Evolutionary conservation across 768 basidiomycete genomes (phyloP), one percentile per base, ranked within the genome.

Genomic region (Arthromyces matolae): DNA sequence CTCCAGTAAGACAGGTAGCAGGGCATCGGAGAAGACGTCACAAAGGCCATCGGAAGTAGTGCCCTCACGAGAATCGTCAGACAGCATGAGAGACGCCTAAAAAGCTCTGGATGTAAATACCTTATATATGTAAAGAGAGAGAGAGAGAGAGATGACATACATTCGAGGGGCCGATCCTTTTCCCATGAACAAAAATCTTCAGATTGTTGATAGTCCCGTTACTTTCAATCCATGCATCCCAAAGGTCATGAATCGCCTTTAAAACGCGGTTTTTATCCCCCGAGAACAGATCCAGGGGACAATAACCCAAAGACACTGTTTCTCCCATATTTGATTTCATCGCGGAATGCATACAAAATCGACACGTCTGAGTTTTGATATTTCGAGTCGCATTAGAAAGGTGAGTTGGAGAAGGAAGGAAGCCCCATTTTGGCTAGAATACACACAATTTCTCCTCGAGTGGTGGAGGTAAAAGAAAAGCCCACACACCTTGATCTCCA

Each of bases 381-480:
- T 59, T 50, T 12, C 64, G 71, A 1, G 84, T 86, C 31, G 69
- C 66, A 3, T 71, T 56, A 5, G 91, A 86, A 29, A 93, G 71
- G 64, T 85, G 75, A 2, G 58, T 54, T 5, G 75, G 60, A 25
- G 71, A 74, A 2, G 95, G 93, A 31, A 97, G 66, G 65, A 99
- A 96, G 3, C 84, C 92, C 94, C 95, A 99, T 73, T 99, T 99
- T 25, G 95, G 95, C 95, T 96, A 60, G 22, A 24, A 13, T 34
- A 14, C 39, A 24, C 29, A 37, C 3, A 8, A 43, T 20, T 39
- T 29, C 42, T 24, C 23, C 23, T 25, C 22, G 29, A 49, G 28
- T 44, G 20, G 36, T 33, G 36, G 22, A 25, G n/a, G 38, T 24
- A 16, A 32, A 29, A 38, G n/a, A 34, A n/a, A 24, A 37, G 29